Base-by-base conservation (phyloP, 2,329 filamentous ascomycete species). In the Fusarium sp. region DNA sequence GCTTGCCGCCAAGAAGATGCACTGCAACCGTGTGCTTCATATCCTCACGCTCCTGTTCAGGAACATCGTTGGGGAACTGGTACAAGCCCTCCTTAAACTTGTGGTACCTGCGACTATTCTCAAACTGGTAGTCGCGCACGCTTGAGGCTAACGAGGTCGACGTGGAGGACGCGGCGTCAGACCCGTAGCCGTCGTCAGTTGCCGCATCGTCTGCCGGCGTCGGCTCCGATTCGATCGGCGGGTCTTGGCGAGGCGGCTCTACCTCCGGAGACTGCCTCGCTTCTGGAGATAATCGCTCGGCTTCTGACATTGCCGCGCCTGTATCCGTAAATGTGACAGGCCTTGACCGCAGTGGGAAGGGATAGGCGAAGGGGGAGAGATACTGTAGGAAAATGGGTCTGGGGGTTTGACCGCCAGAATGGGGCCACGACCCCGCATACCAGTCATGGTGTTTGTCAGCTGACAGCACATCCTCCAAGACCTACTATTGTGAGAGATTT, bases 41-140 rank as follows among this genome's bases (percentile, higher is more conserved):
- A 60, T 81, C 80, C 68, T 84, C 82, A 23, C 83, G 73, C 64
- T 82, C 81, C 66, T 84, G 83, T 65, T 85, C 83, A 4, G 75
- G 68, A n/a, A 83, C 79, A 56, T 85, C 83, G 61, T 85, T 83
- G 15, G 80, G 80, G 58, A 82, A 79, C 30, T 78, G 75, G 37
- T 81, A 81, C 1, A 77, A 68, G 6, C 82, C 82, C 58, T 83
- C 76, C 31, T 80, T 76, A 59, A 80, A 84, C 62, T 77, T 81
- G 68, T 83, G 82, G 37, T 83, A 84, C 36, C 82, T 78, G 31
- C 82, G 75, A 10, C 79, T 80, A 37, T 84, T 83, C 72, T 84
- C 81, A 63, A 81, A 84, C 12, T 78, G 73, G 66, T 82, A 82
- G 58, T 83, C 76, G 62, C 78, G 80, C 30, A 83, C 73, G 58